phyloP scores from a whole-genome alignment of 1,284 basidiomycete species.

The Microstroma glucosiphilum region DNA sequence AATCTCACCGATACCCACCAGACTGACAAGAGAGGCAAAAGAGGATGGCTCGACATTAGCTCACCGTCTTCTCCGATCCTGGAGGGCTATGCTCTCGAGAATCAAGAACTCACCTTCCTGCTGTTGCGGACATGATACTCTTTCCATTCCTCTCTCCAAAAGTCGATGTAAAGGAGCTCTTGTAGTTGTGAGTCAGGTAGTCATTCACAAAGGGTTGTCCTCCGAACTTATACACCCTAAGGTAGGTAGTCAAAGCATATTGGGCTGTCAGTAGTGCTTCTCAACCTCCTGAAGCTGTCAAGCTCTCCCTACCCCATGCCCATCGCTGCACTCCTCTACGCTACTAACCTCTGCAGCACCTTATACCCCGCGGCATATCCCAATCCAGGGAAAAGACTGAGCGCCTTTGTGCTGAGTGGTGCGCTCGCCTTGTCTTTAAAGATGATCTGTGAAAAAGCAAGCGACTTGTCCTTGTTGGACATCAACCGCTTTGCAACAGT shows the following conservation, averaged over 20 bases:
- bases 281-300: no score
- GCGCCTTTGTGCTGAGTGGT: slow-evolving; percentile 60
- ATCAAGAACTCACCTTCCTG: slow-evolving; percentile 58
- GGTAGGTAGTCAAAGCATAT: no score
- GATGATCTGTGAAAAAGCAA: slow-evolving; percentile 59
- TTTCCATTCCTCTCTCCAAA: slow-evolving; percentile 96
- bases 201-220: slow-evolving; percentile 98
- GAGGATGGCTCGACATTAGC: not conserved
- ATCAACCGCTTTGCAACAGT: slow-evolving; percentile 95
- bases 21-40: slow-evolving; percentile 8
- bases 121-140: slow-evolving; percentile 89
- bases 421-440: slow-evolving; percentile 79
- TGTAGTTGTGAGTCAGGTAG: slow-evolving; percentile 71
- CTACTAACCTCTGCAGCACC: slow-evolving; percentile 47
- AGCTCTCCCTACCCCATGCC: no score
- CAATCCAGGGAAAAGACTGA: slow-evolving; percentile 92
- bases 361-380: slow-evolving; percentile 92
- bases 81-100: no score
- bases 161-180: slow-evolving; percentile 66
- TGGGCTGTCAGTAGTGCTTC: no score
- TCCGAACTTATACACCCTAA: slow-evolving; percentile 71
- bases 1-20: slow-evolving; percentile 75
- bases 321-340: no score
- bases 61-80: no score
- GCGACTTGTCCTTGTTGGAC: slow-evolving; percentile 64